Conservation (phyloP, 495 filamentous ascomycete genomes). For the Hyaloscypha finlandica region DNA sequence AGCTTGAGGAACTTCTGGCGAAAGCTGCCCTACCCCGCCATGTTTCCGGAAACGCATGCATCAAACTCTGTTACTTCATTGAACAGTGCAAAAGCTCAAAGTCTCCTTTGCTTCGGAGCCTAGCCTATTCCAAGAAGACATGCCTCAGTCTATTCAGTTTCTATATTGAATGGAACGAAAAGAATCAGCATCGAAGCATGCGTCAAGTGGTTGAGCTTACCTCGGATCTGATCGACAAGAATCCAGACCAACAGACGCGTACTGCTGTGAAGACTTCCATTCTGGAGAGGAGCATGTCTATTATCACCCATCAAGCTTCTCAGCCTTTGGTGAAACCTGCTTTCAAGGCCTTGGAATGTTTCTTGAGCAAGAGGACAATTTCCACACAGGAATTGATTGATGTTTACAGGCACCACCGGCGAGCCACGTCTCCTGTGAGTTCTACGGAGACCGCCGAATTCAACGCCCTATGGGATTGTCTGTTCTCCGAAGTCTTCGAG, state of each 20-base stretch:
- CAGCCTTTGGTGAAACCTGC: conserved; percentile 61
- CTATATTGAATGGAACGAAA: conserved; percentile 73
- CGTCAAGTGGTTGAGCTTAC: conserved; percentile 68
- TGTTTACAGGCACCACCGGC: conserved; percentile 35
- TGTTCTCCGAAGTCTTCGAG: conserved; percentile 52
- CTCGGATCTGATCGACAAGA: conserved; percentile 50
- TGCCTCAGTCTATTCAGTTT: conserved; percentile 66
- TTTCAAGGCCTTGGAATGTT: conserved; percentile 59
- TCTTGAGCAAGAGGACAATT: conserved; percentile 56
- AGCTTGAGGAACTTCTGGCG: conserved; percentile 43
- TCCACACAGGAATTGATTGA: conserved; percentile 40
- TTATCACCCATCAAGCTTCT: conserved; percentile 52
- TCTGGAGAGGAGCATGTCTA: conserved; percentile 45
- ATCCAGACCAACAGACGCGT: conserved; percentile 42
- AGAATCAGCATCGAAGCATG: conserved; percentile 72
- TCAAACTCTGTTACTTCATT: conserved; percentile 55
- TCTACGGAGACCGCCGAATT: neutral
- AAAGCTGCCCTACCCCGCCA: conserved; percentile 47
- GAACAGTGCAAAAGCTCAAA: conserved; percentile 53
- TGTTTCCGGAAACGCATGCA: conserved; percentile 47
- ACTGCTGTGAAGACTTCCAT: conserved; percentile 40
- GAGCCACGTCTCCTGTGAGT: neutral
- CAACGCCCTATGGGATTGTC: conserved; percentile 39
- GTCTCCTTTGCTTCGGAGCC: conserved; percentile 39
- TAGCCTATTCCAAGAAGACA: conserved; percentile 51